Percentiles rank a stretch among this genome's conserved stretches.
phyloP scores from a whole-genome alignment of 2,329 filamentous ascomycete species.

The Aspergillus proliferans region DNA sequence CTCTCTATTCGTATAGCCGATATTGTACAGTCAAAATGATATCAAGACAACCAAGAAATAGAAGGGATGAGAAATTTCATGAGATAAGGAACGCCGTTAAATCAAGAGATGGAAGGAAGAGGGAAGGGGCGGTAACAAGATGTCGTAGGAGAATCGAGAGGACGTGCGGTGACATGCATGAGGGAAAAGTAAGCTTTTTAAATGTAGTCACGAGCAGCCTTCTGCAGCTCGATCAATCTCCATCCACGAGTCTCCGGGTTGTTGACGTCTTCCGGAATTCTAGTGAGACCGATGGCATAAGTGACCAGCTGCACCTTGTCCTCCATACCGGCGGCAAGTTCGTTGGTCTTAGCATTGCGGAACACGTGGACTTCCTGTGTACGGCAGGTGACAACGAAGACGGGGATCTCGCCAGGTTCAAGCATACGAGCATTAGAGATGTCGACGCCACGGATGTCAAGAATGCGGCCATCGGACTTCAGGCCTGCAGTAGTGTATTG shows the following conservation, averaged over 20 bases:
- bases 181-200: constrained; percentile 34
- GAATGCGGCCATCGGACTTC: constrained; percentile 87
- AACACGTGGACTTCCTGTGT: constrained; percentile 98
- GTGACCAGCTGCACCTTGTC: constrained; percentile 98
- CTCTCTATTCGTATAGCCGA: constrained; percentile 31
- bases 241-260: constrained; percentile 96
- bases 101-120: constrained; percentile 5
- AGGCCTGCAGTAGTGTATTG: constrained; percentile 92
- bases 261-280: constrained; percentile 89
- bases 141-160: not conserved
- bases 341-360: constrained; percentile 78
- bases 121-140: not conserved
- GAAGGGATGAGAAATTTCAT: constrained; percentile 13
- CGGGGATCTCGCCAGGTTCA: constrained; percentile 56
- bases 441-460: constrained; percentile 93
- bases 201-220: constrained; percentile 88
- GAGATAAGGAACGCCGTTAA: constrained; percentile 10
- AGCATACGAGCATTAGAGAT: constrained; percentile 47
- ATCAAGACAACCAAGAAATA: constrained; percentile 22
- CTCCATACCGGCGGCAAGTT: constrained; percentile 95
- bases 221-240: constrained; percentile 97
- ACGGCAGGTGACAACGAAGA: constrained; percentile 94
- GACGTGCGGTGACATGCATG: not conserved
- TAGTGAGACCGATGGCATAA: constrained; percentile 92
- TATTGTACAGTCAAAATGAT: constrained; percentile 35